Evolutionary conservation across 2,329 filamentous ascomycete species (phyloP), one percentile per base, ranked within the genome.

Genomic region (Exophiala spinifera): DNA sequence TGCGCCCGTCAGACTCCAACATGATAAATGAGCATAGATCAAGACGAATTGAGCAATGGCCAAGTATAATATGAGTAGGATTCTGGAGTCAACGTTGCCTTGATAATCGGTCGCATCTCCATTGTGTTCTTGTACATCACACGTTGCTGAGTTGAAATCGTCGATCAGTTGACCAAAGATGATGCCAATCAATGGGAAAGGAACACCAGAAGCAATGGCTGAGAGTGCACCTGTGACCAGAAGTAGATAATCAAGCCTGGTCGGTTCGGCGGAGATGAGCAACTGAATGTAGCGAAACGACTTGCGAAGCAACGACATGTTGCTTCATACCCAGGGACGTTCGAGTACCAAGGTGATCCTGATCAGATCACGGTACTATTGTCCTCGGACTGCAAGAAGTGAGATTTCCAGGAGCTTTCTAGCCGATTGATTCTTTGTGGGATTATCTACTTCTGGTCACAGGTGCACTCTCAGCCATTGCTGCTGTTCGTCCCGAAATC

Each of bases 11-110:
- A 87, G 72, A 59, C 76, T 83, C 84, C 84, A 88, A 60, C 79
- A 85, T 11, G 80, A 73, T 23, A 84, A 76, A 64, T 88, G 82
- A 49, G 76, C 69, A 67, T 88, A 89, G 60, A 88, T 85, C 54
- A 81, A 71, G 36, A 77, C 74, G 61, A 88, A 85, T 56, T 81
- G 79, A 25, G 78, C 84, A 55, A 86, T 80, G 17, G 81, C 82
- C 33, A 88, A 76, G 65, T 85, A 86, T 11, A 86, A 78, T 20
- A 88, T 74, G 47, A 79, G 63, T 65, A 87, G 67, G 40, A 89
- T 79, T 63, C 84, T 86, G 48, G 71, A 65, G 65, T 83, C 78
- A 59, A 85, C 76, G 31, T 67, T 67, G 40, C 64, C 59, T 56
- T 80, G 72, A 42, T 54, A 54, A n/a, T 51, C 21, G 15, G 39